phyloP scores from a whole-genome alignment of 2,329 filamentous ascomycete species.

The Arthrinium puccinioides region DNA sequence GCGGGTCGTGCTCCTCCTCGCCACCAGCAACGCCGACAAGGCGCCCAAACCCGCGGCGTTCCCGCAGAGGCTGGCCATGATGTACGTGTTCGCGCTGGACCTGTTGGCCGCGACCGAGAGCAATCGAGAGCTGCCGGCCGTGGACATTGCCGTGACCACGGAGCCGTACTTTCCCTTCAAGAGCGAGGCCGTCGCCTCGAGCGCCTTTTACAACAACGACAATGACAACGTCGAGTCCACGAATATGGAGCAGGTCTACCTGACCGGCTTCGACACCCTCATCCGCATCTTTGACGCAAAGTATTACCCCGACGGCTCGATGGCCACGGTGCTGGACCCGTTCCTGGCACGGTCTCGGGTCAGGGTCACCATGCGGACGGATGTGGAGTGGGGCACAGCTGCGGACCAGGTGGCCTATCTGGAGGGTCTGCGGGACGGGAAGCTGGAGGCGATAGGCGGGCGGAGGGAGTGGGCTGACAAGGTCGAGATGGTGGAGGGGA shows the following conservation, averaged over 20 bases:
- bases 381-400: constrained; percentile 51
- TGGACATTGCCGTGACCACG: constrained; percentile 65
- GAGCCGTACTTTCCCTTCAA: constrained; percentile 72
- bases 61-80: constrained; percentile 60
- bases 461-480: constrained; percentile 48
- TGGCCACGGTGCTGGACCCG: constrained; percentile 48
- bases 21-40: constrained; percentile 61
- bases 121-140: constrained; percentile 15
- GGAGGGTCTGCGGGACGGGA: constrained; percentile 35
- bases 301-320: constrained; percentile 52
- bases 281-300: constrained; percentile 65
- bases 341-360: constrained; percentile 59
- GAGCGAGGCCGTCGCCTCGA: constrained; percentile 46
- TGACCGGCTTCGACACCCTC: constrained; percentile 71
- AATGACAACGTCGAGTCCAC: not conserved
- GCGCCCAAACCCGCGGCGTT: constrained; percentile 61
- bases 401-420: constrained; percentile 50
- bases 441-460: constrained; percentile 45
- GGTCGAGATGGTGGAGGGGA: constrained; percentile 52
- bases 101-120: constrained; percentile 20
- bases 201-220: constrained; percentile 31
- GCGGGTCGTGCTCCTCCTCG: constrained; percentile 51
- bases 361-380: constrained; percentile 56
- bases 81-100: constrained; percentile 60
- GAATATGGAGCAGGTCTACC: constrained; percentile 51